phyloP scores from a whole-genome alignment of 1,139 yeast species.

The Hemisphaericaspora lyxosophila region DNA sequence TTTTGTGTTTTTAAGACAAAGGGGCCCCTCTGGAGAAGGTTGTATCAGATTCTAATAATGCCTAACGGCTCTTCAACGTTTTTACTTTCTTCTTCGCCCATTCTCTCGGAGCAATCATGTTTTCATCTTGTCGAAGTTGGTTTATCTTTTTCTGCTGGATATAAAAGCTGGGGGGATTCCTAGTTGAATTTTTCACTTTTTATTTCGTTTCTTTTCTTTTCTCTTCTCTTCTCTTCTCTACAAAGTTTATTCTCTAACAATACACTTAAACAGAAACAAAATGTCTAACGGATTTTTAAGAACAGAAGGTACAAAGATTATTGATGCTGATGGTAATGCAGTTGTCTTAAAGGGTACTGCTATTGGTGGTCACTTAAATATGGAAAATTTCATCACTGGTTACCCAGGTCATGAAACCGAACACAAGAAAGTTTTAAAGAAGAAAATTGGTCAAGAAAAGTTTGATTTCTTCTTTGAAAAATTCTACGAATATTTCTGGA shows the following conservation, averaged over 20 bases:
- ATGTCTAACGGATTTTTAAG: constrained; percentile 13
- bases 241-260: not conserved
- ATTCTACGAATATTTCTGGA: constrained; percentile 50
- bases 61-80: no score
- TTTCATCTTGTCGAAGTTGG: not conserved
- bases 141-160: not conserved
- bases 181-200: not conserved
- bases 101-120: no score
- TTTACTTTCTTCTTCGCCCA: no score
- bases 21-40: no score
- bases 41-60: no score
- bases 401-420: constrained; percentile 51
- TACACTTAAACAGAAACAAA: not conserved
- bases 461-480: constrained; percentile 45
- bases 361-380: constrained; percentile 47
- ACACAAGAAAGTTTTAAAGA: constrained; percentile 35
- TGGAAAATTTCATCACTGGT: constrained; percentile 53
- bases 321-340: constrained; percentile 31
- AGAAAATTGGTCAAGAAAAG: constrained; percentile 41
- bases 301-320: constrained; percentile 37
- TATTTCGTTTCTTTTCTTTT: not conserved
- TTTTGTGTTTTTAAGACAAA: no score
- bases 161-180: constrained; percentile 1
- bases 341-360: constrained; percentile 42
- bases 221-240: not conserved